Percentiles rank a stretch among this genome's conserved stretches.
phyloP scores from a whole-genome alignment of 495 filamentous ascomycete genomes.

The Xylaria venustula region DNA sequence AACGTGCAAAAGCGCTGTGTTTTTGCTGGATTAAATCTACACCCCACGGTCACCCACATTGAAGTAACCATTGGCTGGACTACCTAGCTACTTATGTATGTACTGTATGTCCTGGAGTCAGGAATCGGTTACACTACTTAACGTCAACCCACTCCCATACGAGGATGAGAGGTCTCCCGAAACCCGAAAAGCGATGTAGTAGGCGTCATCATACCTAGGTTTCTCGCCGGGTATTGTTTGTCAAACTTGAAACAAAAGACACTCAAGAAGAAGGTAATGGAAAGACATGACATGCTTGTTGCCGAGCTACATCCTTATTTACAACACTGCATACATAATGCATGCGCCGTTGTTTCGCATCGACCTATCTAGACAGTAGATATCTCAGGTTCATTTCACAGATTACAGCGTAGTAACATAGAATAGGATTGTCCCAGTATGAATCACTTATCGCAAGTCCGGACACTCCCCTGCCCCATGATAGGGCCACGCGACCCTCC shows the following conservation, averaged over 20 bases:
- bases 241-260: background rate
- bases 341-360: background rate
- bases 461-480: background rate
- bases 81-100: no score
- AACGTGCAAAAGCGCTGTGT: background rate
- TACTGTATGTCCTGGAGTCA: no score
- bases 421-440: background rate
- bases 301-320: background rate
- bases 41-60: background rate
- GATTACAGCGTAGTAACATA: conserved; percentile 13
- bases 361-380: no score
- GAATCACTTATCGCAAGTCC: conserved; percentile 1
- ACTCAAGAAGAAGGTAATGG: background rate
- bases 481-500: conserved; percentile 10
- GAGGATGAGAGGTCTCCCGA: background rate
- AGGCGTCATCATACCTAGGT: background rate
- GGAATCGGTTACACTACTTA: no score
- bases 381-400: no score
- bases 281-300: background rate
- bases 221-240: background rate
- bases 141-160: background rate
- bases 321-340: no score
- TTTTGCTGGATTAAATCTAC: background rate
- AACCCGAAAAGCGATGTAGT: background rate
- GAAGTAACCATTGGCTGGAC: background rate